Conservation (phyloP, 148 eudicot genomes). For the Silene conica region DNA sequence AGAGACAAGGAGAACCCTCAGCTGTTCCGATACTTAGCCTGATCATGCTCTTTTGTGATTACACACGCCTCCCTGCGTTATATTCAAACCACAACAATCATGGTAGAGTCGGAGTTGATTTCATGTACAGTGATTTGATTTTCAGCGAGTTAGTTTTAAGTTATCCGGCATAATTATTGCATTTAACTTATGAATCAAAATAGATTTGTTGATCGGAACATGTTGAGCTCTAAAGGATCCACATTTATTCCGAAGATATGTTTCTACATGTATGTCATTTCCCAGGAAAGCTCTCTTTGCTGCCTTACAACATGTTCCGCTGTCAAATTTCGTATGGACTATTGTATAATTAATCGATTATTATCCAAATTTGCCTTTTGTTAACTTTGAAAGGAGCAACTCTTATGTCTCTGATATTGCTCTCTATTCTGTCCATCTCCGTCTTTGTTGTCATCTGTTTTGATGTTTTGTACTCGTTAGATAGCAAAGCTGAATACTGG, state of each 20-base stretch:
- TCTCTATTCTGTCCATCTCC: no score
- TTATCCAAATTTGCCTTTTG: no score
- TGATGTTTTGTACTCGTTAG: no score
- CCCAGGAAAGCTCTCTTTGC: neutral
- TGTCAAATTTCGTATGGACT: no score
- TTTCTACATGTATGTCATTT: neutral
- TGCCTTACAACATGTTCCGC: no score
- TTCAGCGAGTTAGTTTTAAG: neutral
- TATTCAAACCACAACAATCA: neutral
- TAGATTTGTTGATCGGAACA: constrained; percentile 3
- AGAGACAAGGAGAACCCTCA: constrained; percentile 46
- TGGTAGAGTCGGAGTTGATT: constrained; percentile 17
- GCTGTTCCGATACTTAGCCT: constrained; percentile 41
- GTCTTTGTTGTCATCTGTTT: no score
- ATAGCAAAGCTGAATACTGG: no score
- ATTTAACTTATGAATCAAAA: constrained; percentile 2
- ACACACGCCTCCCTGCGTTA: neutral
- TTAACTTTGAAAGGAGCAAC: no score
- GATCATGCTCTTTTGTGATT: constrained; percentile 3
- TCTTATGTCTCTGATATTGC: no score
- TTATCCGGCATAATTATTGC: neutral
- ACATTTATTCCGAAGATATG: neutral
- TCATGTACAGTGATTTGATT: constrained; percentile 21
- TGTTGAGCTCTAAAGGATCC: neutral
- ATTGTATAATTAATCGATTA: no score